phyloP scores from a whole-genome alignment of 306 rosid species.

The Dryas alaskensis region DNA sequence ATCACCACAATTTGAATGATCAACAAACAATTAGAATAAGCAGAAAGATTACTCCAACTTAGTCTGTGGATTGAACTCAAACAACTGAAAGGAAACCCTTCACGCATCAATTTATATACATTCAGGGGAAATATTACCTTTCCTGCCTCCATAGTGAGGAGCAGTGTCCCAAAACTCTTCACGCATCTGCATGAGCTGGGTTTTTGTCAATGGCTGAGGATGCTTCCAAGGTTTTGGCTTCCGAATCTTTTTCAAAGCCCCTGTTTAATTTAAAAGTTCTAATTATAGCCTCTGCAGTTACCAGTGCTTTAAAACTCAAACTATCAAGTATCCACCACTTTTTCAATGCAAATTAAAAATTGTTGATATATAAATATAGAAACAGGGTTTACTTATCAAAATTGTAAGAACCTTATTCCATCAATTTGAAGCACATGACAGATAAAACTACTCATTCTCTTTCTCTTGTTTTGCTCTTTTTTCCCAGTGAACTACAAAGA shows the following conservation, averaged over 20 bases:
- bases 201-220: conserved; percentile 92
- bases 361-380: background rate
- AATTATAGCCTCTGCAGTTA: conserved; percentile 16
- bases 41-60: background rate
- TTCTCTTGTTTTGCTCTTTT: background rate
- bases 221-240: conserved; percentile 99
- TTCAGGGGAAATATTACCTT: conserved; percentile 48
- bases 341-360: background rate
- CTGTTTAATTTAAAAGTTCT: conserved; percentile 36
- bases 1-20: background rate
- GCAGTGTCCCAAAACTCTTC: conserved; percentile 99
- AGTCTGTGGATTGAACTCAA: background rate
- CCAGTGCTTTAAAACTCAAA: conserved; percentile 13
- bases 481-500: background rate
- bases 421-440: conserved; percentile 6
- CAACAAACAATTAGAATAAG: background rate
- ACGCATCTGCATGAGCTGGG: conserved; percentile 79
- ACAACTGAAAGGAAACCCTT: background rate
- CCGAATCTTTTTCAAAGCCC: conserved; percentile 67
- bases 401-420: conserved; percentile 5
- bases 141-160: conserved; percentile 97
- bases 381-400: background rate
- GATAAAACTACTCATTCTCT: background rate
- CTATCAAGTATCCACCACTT: conserved; percentile 6
- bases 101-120: conserved; percentile 5